Conservation (phyloP, 2,329 filamentous ascomycete species). For the Scedosporium dehoogii region DNA sequence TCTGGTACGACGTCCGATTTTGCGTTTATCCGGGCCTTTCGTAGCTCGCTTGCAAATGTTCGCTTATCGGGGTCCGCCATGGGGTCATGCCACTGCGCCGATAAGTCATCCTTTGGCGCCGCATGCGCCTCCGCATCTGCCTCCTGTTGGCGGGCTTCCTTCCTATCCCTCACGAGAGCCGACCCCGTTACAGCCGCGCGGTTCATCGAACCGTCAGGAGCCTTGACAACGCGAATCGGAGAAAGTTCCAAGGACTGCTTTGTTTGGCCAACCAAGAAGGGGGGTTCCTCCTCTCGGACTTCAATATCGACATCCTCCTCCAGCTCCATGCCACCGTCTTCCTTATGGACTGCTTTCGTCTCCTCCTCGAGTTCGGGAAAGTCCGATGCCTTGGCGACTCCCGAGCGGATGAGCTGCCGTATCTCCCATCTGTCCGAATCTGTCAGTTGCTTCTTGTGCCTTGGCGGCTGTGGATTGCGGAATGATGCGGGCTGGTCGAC, state of each 20-base stretch:
- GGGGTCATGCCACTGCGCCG: constrained; percentile 91
- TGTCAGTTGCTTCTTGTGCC: constrained; percentile 83
- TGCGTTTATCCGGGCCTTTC: constrained; percentile 52
- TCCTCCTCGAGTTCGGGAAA: constrained; percentile 94
- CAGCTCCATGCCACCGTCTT: constrained; percentile 79
- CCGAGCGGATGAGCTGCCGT: constrained; percentile 88
- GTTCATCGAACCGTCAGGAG: constrained; percentile 96
- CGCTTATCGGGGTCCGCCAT: constrained; percentile 80
- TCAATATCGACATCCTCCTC: constrained; percentile 98
- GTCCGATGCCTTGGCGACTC: constrained; percentile 83
- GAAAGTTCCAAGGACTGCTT: constrained; percentile 93
- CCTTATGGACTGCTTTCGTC: constrained; percentile 77
- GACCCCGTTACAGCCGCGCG: constrained; percentile 92
- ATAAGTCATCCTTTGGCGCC: constrained; percentile 70
- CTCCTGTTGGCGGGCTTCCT: constrained; percentile 83
- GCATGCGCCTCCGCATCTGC: constrained; percentile 60
- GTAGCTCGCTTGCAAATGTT: constrained; percentile 81
- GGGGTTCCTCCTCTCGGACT: constrained; percentile 89
- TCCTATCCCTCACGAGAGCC: constrained; percentile 75
- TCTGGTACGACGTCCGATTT: constrained; percentile 68
- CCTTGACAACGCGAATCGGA: constrained; percentile 92
- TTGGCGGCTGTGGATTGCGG: constrained; percentile 33
- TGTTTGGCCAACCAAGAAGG: constrained; percentile 90
- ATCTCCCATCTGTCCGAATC: constrained; percentile 98
- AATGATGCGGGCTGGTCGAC: constrained; percentile 31